phyloP scores from a whole-genome alignment of 163 green algal genomes.

The Trebouxia gelatinosa region DNA sequence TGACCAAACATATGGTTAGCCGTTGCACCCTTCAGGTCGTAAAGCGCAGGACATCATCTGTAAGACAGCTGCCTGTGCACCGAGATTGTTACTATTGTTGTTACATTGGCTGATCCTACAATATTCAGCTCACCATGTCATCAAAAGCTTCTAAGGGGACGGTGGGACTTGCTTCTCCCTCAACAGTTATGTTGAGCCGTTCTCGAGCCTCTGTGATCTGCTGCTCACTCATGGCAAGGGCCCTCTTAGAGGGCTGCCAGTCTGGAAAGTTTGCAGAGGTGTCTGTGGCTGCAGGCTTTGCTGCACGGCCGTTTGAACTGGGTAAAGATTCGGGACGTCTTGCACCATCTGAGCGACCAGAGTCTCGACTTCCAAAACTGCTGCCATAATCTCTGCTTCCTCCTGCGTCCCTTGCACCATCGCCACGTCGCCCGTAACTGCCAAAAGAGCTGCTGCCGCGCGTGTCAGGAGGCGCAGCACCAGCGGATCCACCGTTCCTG shows the following conservation, averaged over 20 bases:
- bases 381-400: conserved; percentile 11
- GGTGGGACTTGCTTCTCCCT: conserved; percentile 38
- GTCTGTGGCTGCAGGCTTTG: conserved; percentile 1
- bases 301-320: background rate
- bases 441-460: background rate
- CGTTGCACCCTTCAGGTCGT: no score
- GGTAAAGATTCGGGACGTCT: background rate
- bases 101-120: no score
- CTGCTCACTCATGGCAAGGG: conserved; percentile 59
- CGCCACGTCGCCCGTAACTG: background rate
- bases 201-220: conserved; percentile 71
- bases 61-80: no score
- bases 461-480: background rate
- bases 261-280: conserved; percentile 16
- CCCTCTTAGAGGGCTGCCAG: conserved; percentile 70
- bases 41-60: no score
- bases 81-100: no score
- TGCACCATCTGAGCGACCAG: background rate
- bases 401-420: background rate
- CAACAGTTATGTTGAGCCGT: conserved; percentile 74
- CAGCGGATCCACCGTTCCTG: background rate
- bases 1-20: no score
- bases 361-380: conserved; percentile 25
- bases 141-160: conserved; percentile 80
- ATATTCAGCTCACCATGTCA: conserved; percentile 72